These are phyloP conservation scores for Pyrenochaeta sp. DNA, from an alignment of 2,329 filamentous ascomycete genomes.

Conservation along the genomic window DNA sequence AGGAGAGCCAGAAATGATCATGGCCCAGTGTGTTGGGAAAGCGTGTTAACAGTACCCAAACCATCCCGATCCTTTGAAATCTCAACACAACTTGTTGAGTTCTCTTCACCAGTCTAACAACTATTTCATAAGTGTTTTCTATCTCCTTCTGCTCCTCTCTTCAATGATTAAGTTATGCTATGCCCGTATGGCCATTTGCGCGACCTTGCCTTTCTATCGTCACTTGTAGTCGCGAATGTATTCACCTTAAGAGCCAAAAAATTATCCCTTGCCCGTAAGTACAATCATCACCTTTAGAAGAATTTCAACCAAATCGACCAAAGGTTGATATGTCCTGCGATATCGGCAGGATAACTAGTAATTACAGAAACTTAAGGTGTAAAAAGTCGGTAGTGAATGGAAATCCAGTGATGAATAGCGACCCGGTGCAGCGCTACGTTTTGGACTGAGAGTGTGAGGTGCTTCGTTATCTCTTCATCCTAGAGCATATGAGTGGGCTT, in stretches of 20 bases:
- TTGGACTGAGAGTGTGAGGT: too few relatives aligned
- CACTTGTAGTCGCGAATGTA: slow-evolving; percentile 40
- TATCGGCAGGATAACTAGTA: too few relatives aligned
- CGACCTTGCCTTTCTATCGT: slow-evolving; percentile 28
- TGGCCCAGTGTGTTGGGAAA: not conserved
- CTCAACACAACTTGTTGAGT: not conserved
- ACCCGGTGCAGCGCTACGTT: too few relatives aligned
- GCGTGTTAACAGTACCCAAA: not conserved
- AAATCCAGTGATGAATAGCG: too few relatives aligned
- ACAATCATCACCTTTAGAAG: slow-evolving; percentile 42
- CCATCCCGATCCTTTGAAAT: not conserved
- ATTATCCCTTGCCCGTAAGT: slow-evolving; percentile 49
- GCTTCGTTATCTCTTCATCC: too few relatives aligned
- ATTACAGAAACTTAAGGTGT: too few relatives aligned
- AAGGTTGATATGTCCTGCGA: too few relatives aligned
- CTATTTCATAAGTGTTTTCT: slow-evolving; percentile 41
- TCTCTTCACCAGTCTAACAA: slow-evolving; percentile 26
- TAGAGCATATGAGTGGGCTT: slow-evolving; percentile 42
- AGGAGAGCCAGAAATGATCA: not conserved
- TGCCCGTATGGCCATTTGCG: too few relatives aligned
- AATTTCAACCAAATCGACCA: slow-evolving; percentile 9
- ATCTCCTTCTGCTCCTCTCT: slow-evolving; percentile 36
- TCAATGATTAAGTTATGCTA: slow-evolving; percentile 40
- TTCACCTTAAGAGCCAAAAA: slow-evolving; percentile 48
- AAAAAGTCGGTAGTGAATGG: too few relatives aligned